A percentile compares a stretch with the other conserved stretches of the same genome.
Conservation (phyloP, 805 yeast species). For the Pichia rugopelliculosa region DNA sequence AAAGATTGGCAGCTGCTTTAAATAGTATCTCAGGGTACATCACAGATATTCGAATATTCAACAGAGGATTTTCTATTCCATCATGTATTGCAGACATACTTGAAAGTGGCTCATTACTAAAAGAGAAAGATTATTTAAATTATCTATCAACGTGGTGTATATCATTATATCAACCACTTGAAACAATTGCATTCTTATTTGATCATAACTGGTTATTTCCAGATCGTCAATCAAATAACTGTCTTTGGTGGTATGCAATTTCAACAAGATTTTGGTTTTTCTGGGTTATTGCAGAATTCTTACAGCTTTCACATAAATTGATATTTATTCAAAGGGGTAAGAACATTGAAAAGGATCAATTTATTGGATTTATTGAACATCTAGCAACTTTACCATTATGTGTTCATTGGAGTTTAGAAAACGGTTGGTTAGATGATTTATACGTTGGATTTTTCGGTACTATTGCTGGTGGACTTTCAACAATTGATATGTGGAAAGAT, state of each 20-base stretch:
- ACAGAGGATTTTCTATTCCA: slow-evolving; percentile 31
- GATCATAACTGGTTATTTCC: slow-evolving; percentile 27
- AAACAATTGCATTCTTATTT: slow-evolving; percentile 28
- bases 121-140: slow-evolving; percentile 9
- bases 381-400: slow-evolving; percentile 31
- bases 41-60: slow-evolving; percentile 30
- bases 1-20: slow-evolving; percentile 6
- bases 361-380: slow-evolving; percentile 21
- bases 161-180: slow-evolving; percentile 27
- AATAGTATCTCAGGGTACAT: slow-evolving; percentile 26
- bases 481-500: slow-evolving; percentile 19
- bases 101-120: slow-evolving; percentile 2
- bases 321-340: slow-evolving; percentile 9
- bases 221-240: slow-evolving; percentile 9
- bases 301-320: slow-evolving; percentile 4
- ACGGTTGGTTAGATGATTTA: slow-evolving; percentile 28
- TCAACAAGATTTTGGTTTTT: slow-evolving; percentile 31
- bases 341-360: slow-evolving; percentile 7
- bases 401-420: slow-evolving; percentile 31
- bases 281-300: slow-evolving; percentile 28
- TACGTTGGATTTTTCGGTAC: slow-evolving; percentile 32
- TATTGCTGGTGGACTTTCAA: slow-evolving; percentile 16
- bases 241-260: slow-evolving; percentile 24
- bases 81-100: slow-evolving; percentile 12
- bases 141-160: slow-evolving; percentile 12